These are phyloP conservation scores for Sordariomycetes sp. DNA, from an alignment of 2,329 filamentous ascomycete genomes.

Conservation along the genomic window DNA sequence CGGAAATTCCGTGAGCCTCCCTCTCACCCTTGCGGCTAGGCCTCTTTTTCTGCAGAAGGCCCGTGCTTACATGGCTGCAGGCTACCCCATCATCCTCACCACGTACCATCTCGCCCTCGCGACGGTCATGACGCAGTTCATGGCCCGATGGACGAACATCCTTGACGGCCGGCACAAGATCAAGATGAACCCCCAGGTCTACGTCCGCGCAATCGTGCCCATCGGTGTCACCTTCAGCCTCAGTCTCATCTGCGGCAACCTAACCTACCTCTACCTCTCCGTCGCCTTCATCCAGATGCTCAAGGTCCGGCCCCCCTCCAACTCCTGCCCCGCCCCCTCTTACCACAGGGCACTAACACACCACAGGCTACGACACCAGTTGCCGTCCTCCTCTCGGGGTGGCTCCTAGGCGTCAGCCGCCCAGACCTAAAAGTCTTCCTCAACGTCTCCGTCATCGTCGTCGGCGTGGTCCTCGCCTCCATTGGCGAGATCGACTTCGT, in stretches of 20 bases:
- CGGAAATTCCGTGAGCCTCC: slow-evolving; percentile 54
- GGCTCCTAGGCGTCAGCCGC: slow-evolving; percentile 74
- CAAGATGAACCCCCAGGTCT: slow-evolving; percentile 93
- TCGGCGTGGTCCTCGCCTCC: slow-evolving; percentile 90
- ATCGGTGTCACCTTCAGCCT: slow-evolving; percentile 94
- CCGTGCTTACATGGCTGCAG: slow-evolving; percentile 22
- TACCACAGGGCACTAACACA: slow-evolving; percentile 19
- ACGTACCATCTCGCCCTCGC: slow-evolving; percentile 95
- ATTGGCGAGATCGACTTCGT: slow-evolving; percentile 94
- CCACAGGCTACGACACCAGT: slow-evolving; percentile 77
- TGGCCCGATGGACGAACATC: slow-evolving; percentile 79
- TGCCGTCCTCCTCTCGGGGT: slow-evolving; percentile 80
- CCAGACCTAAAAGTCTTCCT: slow-evolving; percentile 79
- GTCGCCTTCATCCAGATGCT: slow-evolving; percentile 99
- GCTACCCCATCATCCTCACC: slow-evolving; percentile 71
- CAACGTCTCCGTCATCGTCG: slow-evolving; percentile 89
- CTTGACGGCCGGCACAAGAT: slow-evolving; percentile 93
- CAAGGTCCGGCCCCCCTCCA: slow-evolving; percentile 50
- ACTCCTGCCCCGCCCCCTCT: slow-evolving; percentile 17
- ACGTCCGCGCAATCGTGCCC: slow-evolving; percentile 85
- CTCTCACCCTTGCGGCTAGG: neutral
- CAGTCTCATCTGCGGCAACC: slow-evolving; percentile 91
- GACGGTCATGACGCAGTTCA: slow-evolving; percentile 85
- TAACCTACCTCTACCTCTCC: slow-evolving; percentile 89
- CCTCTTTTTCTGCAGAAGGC: neutral